Evolutionary conservation across 139 green algal genomes (phyloP).

Genomic region (Ettlia oleoabundans): DNA sequence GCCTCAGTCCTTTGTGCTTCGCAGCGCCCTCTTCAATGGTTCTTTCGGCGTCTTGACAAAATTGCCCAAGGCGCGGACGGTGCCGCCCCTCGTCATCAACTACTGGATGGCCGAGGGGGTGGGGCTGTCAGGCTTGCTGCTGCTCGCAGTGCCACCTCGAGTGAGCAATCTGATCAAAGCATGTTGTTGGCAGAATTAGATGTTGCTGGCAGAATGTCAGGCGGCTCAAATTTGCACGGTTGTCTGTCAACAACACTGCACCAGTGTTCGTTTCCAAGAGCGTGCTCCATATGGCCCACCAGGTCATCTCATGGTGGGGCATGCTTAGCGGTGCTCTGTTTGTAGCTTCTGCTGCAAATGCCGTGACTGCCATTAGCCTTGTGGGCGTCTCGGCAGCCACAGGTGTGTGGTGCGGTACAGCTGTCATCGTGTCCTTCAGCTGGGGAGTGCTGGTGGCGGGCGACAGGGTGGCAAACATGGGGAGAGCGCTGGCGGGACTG

Average conservation of each 20-base stretch:
- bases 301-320: constrained; percentile 38
- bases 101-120: constrained; percentile 27
- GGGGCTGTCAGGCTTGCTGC: not conserved
- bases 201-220: too few relatives aligned
- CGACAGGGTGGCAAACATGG: not conserved
- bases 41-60: constrained; percentile 36
- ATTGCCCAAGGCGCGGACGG: not conserved
- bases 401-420: constrained; percentile 44
- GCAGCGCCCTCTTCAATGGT: constrained; percentile 41
- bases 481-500: constrained; percentile 9
- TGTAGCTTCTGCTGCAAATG: constrained; percentile 6
- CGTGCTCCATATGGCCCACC: too few relatives aligned
- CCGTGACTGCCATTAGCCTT: constrained; percentile 31
- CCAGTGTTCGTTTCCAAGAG: too few relatives aligned
- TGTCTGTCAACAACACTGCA: too few relatives aligned
- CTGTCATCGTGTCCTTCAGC: constrained; percentile 37
- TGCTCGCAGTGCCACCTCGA: constrained; percentile 8
- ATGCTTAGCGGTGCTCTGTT: constrained; percentile 43
- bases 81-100: constrained; percentile 21
- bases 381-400: constrained; percentile 35
- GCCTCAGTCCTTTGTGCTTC: too few relatives aligned
- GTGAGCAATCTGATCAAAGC: too few relatives aligned
- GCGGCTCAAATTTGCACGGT: too few relatives aligned
- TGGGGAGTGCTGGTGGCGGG: constrained; percentile 31
- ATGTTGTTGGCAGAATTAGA: too few relatives aligned